A percentile compares a stretch with the other conserved stretches of the same genome.
Conservation (phyloP, 2,329 filamentous ascomycete species). For the Penicillium thymicola region DNA sequence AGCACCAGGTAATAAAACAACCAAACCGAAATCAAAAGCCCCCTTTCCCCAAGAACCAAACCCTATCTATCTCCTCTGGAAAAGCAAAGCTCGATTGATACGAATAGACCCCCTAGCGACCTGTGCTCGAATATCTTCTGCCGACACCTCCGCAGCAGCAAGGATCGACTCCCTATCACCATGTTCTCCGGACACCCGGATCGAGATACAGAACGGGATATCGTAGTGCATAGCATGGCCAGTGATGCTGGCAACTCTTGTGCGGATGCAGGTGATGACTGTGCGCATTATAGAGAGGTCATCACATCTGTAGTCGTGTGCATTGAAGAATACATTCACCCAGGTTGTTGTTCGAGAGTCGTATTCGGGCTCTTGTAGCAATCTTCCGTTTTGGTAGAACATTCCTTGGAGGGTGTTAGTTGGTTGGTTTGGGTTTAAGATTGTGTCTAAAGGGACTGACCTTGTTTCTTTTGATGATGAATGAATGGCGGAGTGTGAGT, state of each 20-base stretch:
- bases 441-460: background rate
- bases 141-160: slow-evolving; percentile 1
- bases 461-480: background rate
- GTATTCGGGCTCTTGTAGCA: background rate
- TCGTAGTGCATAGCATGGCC: background rate
- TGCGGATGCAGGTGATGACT: slow-evolving; percentile 3
- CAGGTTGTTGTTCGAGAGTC: background rate
- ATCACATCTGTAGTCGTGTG: background rate
- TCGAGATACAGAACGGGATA: slow-evolving; percentile 1
- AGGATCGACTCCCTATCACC: background rate
- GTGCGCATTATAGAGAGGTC: slow-evolving; percentile 5
- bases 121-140: background rate
- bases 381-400: slow-evolving; percentile 3
- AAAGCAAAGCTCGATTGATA: slow-evolving; percentile 1
- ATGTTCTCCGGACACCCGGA: background rate
- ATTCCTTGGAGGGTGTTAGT: background rate
- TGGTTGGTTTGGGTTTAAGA: background rate
- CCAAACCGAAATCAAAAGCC: too few relatives aligned
- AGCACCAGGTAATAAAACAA: background rate
- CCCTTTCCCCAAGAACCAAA: too few relatives aligned
- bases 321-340: slow-evolving; percentile 4
- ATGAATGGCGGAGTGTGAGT: background rate
- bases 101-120: background rate
- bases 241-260: slow-evolving; percentile 1
- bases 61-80: background rate